These are phyloP conservation scores for Chaetoscypha palmicola DNA, from an alignment of 2,329 filamentous ascomycete species.

Conservation along the genomic window DNA sequence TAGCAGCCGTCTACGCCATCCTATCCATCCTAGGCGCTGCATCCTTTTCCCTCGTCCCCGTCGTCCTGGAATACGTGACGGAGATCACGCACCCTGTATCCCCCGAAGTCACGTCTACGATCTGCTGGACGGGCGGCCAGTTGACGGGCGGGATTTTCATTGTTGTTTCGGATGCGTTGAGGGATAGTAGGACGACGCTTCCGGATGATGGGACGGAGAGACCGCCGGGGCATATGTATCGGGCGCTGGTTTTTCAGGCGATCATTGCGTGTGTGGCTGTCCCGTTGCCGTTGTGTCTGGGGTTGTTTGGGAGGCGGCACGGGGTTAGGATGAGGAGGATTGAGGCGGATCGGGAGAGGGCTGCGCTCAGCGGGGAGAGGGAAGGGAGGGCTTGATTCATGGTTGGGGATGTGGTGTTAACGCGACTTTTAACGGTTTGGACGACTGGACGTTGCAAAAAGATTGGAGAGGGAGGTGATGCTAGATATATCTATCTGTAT, in stretches of 20 bases:
- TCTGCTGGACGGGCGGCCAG: constrained; percentile 84
- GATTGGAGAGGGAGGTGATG: no score
- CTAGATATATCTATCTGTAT: no score
- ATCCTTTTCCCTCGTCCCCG: constrained; percentile 72
- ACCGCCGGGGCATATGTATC: constrained; percentile 66
- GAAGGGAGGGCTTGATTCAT: no score
- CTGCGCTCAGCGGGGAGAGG: no score
- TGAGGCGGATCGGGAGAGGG: constrained; percentile 27
- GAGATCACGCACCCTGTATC: constrained; percentile 82
- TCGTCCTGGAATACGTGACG: constrained; percentile 79
- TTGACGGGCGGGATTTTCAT: constrained; percentile 80
- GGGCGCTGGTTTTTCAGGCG: constrained; percentile 71
- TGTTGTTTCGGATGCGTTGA: constrained; percentile 70
- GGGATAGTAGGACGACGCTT: constrained; percentile 36
- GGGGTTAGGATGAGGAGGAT: constrained; percentile 46
- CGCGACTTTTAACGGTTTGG: no score
- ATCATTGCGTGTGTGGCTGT: constrained; percentile 58
- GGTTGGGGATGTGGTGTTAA: no score
- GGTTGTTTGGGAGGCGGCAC: constrained; percentile 57
- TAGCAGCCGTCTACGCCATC: constrained; percentile 68
- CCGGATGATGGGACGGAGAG: constrained; percentile 35
- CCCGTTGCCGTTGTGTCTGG: constrained; percentile 62
- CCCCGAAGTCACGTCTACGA: constrained; percentile 75
- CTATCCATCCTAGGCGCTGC: constrained; percentile 71
- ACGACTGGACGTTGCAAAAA: no score